Percentiles rank a stretch among this genome's conserved stretches.
Evolutionary conservation across 2,329 filamentous ascomycete genomes (phyloP).

Genomic region (Pseudopyrenochaeta lycopersici): DNA sequence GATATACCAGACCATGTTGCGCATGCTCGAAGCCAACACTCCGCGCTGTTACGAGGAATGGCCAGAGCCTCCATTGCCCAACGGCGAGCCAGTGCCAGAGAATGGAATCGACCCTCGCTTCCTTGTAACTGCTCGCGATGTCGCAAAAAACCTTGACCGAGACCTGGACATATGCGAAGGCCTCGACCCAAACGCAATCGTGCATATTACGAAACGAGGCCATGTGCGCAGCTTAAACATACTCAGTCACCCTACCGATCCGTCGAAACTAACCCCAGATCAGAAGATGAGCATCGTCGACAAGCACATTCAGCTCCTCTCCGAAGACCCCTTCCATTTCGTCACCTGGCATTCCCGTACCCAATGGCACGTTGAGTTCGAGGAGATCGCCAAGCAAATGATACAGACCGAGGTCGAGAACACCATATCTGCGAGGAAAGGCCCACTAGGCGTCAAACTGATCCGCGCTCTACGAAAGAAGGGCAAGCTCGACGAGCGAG

Average conservation of each 20-base stretch:
- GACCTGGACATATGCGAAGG: conserved; percentile 52
- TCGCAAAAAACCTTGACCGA: conserved; percentile 52
- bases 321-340: conserved; percentile 72
- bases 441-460: conserved; percentile 80
- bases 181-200: conserved; percentile 41
- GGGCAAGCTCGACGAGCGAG: conserved; percentile 95
- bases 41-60: conserved; percentile 71
- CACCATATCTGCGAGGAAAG: conserved; percentile 80
- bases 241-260: conserved; percentile 37
- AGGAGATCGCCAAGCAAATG: conserved; percentile 73
- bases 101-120: conserved; percentile 42
- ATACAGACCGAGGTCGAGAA: conserved; percentile 82
- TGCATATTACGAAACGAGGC: conserved; percentile 31
- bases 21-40: conserved; percentile 73
- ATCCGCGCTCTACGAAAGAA: conserved; percentile 84
- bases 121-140: conserved; percentile 51
- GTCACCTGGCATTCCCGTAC: conserved; percentile 71
- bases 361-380: conserved; percentile 86
- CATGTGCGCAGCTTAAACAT: conserved; percentile 30
- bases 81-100: conserved; percentile 39
- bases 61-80: conserved; percentile 32
- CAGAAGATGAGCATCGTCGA: conserved; percentile 59
- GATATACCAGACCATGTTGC: conserved; percentile 79
- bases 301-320: conserved; percentile 76
- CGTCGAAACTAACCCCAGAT: conserved; percentile 30